Evolutionary conservation across 1,284 basidiomycete genomes (phyloP), one percentile per base, ranked within the genome.

Genomic region (Puccinia novopanici): DNA sequence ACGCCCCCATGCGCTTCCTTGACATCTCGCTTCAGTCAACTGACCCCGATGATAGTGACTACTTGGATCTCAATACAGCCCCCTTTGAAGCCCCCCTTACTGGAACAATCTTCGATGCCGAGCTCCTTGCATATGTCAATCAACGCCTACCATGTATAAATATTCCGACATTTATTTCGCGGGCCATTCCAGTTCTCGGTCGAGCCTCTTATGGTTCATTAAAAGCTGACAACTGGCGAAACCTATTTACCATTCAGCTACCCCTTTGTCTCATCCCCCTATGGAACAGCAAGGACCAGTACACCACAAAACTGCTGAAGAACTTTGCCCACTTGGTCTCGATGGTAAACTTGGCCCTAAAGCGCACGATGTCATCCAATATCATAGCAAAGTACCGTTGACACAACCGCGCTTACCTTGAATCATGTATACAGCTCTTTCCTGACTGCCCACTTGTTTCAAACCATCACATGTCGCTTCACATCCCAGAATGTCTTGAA

Each of bases 151-250:
- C 48, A 6, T 17, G 48, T 19, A 77, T 77, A 42, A 50, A 57
- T 22, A 57, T 70, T 12, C 75, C 75, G 1, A 70, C 30, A 27
- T 68, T 15, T 8, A n/a, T 83, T 17, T 80, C 72, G 4, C 45
- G 37, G 0, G 54, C 68, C 0, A 68, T 78, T 2, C 81, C 45
- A 2, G 22, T 30, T 13, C 73, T 83, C n/a, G 82, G 75, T 1
- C 52, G 55, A 45, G 74, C 74, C 1, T 75, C n/a, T n/a, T n/a
- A n/a, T n/a, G n/a, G n/a, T n/a, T n/a, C n/a, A n/a, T n/a, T n/a
- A n/a, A n/a, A n/a, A 59, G 82, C 82, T 2, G 75, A 82, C 24
- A 65, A 82, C 17, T 73, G 71, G 71, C 22, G 50, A 19, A 52
- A 73, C n/a, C 37, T 75, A 19, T 75, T 75, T 50, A 75, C 73